phyloP scores from a whole-genome alignment of 306 rosid genomes.

The Trifolium dubium region DNA sequence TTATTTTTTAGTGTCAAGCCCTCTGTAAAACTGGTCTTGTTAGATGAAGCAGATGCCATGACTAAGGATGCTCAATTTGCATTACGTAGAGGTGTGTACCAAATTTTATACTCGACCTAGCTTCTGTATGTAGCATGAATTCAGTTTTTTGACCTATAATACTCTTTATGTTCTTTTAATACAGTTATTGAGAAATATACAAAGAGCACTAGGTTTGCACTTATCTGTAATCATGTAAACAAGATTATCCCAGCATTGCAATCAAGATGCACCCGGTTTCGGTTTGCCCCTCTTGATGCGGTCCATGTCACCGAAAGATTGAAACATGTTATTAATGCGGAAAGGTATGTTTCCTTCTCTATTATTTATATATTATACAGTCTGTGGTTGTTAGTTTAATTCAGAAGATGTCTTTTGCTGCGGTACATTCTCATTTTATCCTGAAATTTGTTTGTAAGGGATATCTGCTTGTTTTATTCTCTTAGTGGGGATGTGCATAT shows the following conservation, averaged over 20 bases:
- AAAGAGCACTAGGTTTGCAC: conserved; percentile 85
- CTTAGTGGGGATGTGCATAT: not conserved
- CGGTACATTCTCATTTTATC: conserved; percentile 5
- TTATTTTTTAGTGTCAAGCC: conserved; percentile 61
- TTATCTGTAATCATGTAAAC: conserved; percentile 93
- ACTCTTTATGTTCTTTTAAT: conserved; percentile 36
- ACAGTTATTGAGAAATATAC: conserved; percentile 95
- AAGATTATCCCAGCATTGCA: conserved; percentile 95
- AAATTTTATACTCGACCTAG: not conserved
- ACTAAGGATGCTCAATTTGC: conserved; percentile 98
- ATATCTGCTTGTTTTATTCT: conserved; percentile 7
- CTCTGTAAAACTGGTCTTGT: conserved; percentile 78
- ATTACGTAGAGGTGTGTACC: conserved; percentile 77
- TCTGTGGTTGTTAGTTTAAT: conserved; percentile 4
- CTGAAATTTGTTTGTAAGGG: not conserved
- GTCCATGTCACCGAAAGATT: conserved; percentile 83
- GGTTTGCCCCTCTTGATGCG: conserved; percentile 95
- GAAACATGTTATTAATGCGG: conserved; percentile 81
- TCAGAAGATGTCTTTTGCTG: not conserved
- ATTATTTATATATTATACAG: conserved; percentile 8
- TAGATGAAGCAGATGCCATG: conserved; percentile 99
- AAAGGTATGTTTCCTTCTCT: conserved; percentile 55
- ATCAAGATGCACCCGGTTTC: conserved; percentile 94
- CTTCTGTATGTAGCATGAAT: conserved; percentile 9
- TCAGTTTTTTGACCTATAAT: conserved; percentile 25